Conservation (phyloP, 257 asterid species). For the Schizonepeta tenuifolia region DNA sequence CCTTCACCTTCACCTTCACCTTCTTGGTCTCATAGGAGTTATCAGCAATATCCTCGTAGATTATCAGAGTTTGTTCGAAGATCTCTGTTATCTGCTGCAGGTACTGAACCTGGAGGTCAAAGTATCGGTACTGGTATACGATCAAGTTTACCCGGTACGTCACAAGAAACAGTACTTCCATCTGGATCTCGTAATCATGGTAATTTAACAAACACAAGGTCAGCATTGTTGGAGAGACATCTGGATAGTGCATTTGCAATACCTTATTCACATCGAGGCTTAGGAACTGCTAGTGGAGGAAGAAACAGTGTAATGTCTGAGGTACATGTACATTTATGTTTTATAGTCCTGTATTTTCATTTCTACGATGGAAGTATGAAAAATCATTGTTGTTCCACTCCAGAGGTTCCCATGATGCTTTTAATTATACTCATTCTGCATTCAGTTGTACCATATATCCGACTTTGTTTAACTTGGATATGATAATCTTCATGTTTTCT, state of each 20-base stretch:
- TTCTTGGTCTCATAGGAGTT: conserved; percentile 58
- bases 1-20: conserved; percentile 56
- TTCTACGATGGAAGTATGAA: not conserved
- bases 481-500: not conserved
- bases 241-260: conserved; percentile 60
- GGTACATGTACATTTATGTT: conserved; percentile 64
- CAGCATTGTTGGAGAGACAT: conserved; percentile 76
- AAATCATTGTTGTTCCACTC: not conserved
- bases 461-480: not conserved
- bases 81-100: conserved; percentile 59
- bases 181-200: conserved; percentile 54
- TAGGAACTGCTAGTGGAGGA: conserved; percentile 77
- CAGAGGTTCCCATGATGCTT: not conserved
- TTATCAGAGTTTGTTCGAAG: conserved; percentile 75
- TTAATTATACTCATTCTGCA: conserved; percentile 13
- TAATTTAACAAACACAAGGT: conserved; percentile 58
- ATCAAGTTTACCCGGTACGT: too few species aligned
- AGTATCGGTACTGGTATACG: conserved; percentile 24
- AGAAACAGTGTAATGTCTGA: conserved; percentile 81
- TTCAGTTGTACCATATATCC: conserved; percentile 4
- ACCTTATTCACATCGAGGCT: conserved; percentile 64
- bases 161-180: conserved; percentile 33
- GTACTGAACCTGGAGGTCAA: conserved; percentile 55
- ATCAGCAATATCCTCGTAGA: conserved; percentile 66
- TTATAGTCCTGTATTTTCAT: not conserved